A percentile compares a stretch with the other conserved stretches of the same genome.
Conservation (phyloP, 2,329 filamentous ascomycete species). For the Didymella pinodella region DNA sequence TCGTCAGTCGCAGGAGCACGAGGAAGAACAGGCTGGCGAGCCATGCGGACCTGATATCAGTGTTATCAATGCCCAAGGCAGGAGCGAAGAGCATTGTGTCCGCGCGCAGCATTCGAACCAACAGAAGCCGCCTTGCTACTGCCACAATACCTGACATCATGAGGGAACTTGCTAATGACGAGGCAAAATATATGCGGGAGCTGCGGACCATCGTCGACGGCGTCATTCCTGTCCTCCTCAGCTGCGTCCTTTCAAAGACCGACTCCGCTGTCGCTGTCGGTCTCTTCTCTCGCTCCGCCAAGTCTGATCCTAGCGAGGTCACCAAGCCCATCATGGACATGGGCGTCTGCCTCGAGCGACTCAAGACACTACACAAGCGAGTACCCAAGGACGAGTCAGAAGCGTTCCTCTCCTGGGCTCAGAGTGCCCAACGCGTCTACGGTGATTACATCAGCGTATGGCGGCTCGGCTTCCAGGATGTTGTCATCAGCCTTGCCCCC, state of each 20-base stretch:
- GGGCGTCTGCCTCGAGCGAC: constrained; percentile 86
- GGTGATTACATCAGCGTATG: constrained; percentile 85
- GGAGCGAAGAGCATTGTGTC: constrained; percentile 76
- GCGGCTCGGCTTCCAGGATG: constrained; percentile 92
- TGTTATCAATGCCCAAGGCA: constrained; percentile 75
- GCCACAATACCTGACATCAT: constrained; percentile 79
- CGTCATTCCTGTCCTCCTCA: constrained; percentile 90
- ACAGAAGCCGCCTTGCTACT: constrained; percentile 70
- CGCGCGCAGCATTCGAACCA: constrained; percentile 78
- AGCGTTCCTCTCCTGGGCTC: constrained; percentile 80
- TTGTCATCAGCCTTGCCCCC: constrained; percentile 90
- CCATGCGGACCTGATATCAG: constrained; percentile 92
- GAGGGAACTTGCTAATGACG: constrained; percentile 81
- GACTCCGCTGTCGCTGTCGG: constrained; percentile 70
- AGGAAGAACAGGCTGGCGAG: constrained; percentile 77
- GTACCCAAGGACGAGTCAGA: constrained; percentile 78
- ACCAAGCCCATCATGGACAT: constrained; percentile 92
- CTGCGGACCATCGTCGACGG: constrained; percentile 93
- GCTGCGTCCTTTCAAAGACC: constrained; percentile 79
- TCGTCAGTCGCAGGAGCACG: constrained; percentile 57
- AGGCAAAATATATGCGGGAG: constrained; percentile 87
- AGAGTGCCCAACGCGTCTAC: constrained; percentile 79
- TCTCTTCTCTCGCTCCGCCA: constrained; percentile 69
- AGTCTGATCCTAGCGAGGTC: constrained; percentile 66
- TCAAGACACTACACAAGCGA: constrained; percentile 80